Evolutionary conservation across 768 basidiomycete species (phyloP), one percentile per base, ranked within the genome.

Genomic region (Lentinula boryana): DNA sequence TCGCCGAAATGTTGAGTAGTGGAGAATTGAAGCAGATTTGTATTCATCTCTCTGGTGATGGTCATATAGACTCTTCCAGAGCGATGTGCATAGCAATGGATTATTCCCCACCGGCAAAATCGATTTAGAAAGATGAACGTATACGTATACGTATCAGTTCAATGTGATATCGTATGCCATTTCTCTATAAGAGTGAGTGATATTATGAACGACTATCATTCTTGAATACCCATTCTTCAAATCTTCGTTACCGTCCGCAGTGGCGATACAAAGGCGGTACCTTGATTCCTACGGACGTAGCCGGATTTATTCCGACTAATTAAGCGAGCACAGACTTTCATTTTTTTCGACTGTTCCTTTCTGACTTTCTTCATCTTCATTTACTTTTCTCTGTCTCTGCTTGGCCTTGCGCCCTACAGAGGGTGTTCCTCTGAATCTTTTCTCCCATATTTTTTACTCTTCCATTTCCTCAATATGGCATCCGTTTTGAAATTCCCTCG

Each of bases 1-100:
- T 85, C 48, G 61, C 49, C 2, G 67, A 60, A 16, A 71, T 72
- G 64, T 69, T 88, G 15, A 74, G 76, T 21, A 63, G 62, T 31
- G 77, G 78, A 7, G 71, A 67, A 23, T 69, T 86, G n/a, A 69
- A 70, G 58, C 81, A 83, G 55, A 69, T 85, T 32, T 77, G 76
- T 35, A 65, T 81, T 35, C 71, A 77, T 57, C 66, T 82, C 12
- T 67, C 63, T 16, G 56, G 60, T 48, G 27, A 61, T 38, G 46
- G 33, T 10, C 57, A 58, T 40, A 50, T 46, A 21, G 57, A 58
- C 18, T 8, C 48, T 48, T 58, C 57, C 16, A 58, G 57, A 38
- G 32, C 27, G 31, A 46, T 48, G 57, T 58, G 57, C 23, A 21
- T 15, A 38, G 12, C 18, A 18, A 48, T 58, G 57, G 46, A 36